phyloP scores from a whole-genome alignment of 768 basidiomycete genomes.

The Trametes punicea region DNA sequence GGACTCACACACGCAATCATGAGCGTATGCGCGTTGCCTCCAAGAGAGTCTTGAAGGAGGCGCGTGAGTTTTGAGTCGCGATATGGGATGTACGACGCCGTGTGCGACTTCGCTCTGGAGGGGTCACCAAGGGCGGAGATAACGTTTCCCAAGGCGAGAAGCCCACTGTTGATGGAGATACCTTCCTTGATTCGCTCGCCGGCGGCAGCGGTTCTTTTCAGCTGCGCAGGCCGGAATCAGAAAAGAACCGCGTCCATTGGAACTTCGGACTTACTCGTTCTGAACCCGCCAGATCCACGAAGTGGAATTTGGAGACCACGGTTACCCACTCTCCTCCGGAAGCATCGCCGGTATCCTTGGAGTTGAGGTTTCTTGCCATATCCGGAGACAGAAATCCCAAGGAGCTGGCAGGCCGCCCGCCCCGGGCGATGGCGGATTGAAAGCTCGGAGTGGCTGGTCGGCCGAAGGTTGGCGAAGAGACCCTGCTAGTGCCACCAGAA shows the following conservation, averaged over 20 bases:
- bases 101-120: slow-evolving; percentile 76
- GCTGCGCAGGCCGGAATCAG: slow-evolving; percentile 41
- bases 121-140: slow-evolving; percentile 98
- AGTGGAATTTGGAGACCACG: slow-evolving; percentile 94
- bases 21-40: slow-evolving; percentile 95
- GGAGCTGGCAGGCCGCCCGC: slow-evolving; percentile 74
- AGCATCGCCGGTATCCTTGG: slow-evolving; percentile 44
- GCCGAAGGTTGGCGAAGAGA: slow-evolving; percentile 76
- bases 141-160: slow-evolving; percentile 95
- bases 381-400: slow-evolving; percentile 67
- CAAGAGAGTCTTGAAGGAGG: slow-evolving; percentile 92
- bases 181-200: slow-evolving; percentile 98
- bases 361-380: slow-evolving; percentile 26
- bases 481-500: slow-evolving; percentile 39
- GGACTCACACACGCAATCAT: slow-evolving; percentile 99
- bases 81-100: slow-evolving; percentile 90
- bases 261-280: slow-evolving; percentile 64
- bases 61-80: slow-evolving; percentile 98
- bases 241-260: background rate
- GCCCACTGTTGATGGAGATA: slow-evolving; percentile 97
- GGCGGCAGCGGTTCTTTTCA: slow-evolving; percentile 94
- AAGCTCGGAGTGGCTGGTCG: slow-evolving; percentile 81
- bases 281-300: slow-evolving; percentile 96
- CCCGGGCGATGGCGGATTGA: slow-evolving; percentile 67
- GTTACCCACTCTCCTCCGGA: slow-evolving; percentile 78